Base-by-base conservation (phyloP, 1,139 yeast species). In the Diutina scorzettiae region DNA sequence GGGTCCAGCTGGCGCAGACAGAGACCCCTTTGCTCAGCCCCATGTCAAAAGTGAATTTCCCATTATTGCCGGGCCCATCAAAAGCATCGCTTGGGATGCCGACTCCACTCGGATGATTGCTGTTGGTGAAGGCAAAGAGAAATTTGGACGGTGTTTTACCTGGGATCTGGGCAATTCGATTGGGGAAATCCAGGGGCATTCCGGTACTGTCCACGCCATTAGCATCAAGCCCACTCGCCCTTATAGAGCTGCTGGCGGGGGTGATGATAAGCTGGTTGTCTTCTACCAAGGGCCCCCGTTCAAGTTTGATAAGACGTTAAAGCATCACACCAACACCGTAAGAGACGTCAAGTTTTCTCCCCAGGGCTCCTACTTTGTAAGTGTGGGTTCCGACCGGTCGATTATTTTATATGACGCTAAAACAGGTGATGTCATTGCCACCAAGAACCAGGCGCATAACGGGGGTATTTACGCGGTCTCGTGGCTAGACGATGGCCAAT, bases 151-250 rank as follows among this genome's bases (percentile, higher is more conserved):
- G 52, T 89, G 95, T 48, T 86, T 91, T 55, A 77, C 95, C 5
- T 83, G 84, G 73, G 99, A 91, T 57, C 73, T 95, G 1, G 98
- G 98, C 45, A 91, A 91, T 60, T 77, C 96, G 9, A 80, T 91
- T 40, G 99, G 98, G 43, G 97, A 91, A 57, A 81, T 93, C 51
- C 80, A 87, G 44, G 99, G 98, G 25, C 98, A 91, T 57, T 74
- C 94, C n/a, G 78, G 83, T 33, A 74, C 76, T 34, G 76, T 89
- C 55, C 86, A 83, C 55, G 85, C 93, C 0, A 95, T 86, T 11
- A 78, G 83, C 43, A 81, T 91, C 50, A 81, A 82, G 54, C 85
- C 89, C n/a, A 78, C 74, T 46, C 73, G 98, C 57, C 98, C 98
- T 3, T 86, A 83, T 64, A 69, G 96, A 46, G 96, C 96, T 1